These are phyloP conservation scores for Cercophora sp. DNA, from an alignment of 495 filamentous ascomycete genomes.

Conservation along the genomic window DNA sequence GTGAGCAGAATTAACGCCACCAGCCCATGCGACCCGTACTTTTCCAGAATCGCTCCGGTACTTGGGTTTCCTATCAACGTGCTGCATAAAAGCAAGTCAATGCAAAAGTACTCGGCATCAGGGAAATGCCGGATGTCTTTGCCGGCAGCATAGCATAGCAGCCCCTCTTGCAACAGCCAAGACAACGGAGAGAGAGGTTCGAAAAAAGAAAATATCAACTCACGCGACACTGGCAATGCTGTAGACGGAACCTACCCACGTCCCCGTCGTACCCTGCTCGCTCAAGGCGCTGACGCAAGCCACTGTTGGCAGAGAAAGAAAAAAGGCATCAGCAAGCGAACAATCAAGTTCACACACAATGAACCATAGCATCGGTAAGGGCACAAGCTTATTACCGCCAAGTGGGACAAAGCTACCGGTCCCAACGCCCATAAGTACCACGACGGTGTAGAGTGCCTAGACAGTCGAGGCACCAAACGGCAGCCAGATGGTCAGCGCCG, in stretches of 20 bases:
- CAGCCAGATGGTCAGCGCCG: conserved; percentile 21
- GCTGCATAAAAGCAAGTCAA: no score
- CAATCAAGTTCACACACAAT: not conserved
- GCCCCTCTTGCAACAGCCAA: no score
- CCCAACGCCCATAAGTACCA: conserved; percentile 25
- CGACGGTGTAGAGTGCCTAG: conserved; percentile 20
- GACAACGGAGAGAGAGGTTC: no score
- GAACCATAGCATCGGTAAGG: no score
- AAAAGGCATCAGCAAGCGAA: not conserved
- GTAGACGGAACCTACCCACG: conserved; percentile 28
- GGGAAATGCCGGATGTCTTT: no score
- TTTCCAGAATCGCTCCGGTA: conserved; percentile 20
- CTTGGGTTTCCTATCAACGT: conserved; percentile 24
- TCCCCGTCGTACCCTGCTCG: conserved; percentile 17
- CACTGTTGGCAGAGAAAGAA: conserved; percentile 17
- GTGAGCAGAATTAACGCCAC: conserved; percentile 23
- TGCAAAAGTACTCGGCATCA: no score
- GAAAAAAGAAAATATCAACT: no score
- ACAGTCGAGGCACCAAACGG: conserved; percentile 19
- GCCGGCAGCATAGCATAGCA: no score
- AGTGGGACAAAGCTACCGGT: conserved; percentile 30
- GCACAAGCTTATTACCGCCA: no score
- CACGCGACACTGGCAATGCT: conserved; percentile 26
- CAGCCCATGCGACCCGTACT: conserved; percentile 16
- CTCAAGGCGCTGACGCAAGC: conserved; percentile 27